A percentile compares a stretch with the other conserved stretches of the same genome.
phyloP scores from a whole-genome alignment of 331 rosid species.

The Quercus tomentella region DNA sequence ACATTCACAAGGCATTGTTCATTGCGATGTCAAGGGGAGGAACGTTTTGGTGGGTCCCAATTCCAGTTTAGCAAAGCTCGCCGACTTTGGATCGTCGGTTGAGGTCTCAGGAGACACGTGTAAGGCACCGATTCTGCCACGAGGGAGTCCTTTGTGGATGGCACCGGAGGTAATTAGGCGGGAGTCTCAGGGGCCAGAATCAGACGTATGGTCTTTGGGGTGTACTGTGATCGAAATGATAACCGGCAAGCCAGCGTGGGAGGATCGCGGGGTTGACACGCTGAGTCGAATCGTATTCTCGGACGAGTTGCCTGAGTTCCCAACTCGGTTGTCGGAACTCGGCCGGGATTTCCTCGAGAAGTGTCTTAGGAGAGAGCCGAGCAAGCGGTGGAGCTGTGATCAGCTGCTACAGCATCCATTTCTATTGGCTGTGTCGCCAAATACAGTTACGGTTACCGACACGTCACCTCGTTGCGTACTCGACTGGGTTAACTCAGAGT shows the following conservation, averaged over 20 bases:
- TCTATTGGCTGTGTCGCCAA: slow-evolving; percentile 21
- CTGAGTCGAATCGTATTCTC: slow-evolving; percentile 63
- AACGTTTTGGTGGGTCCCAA: slow-evolving; percentile 50
- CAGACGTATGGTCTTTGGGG: slow-evolving; percentile 90
- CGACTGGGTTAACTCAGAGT: slow-evolving; percentile 53
- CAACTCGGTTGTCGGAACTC: slow-evolving; percentile 50
- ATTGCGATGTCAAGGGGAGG: slow-evolving; percentile 82
- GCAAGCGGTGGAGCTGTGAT: slow-evolving; percentile 76
- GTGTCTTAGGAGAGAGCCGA: slow-evolving; percentile 56
- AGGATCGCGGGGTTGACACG: slow-evolving; percentile 52
- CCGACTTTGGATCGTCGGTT: slow-evolving; percentile 72
- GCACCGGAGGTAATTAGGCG: slow-evolving; percentile 88
- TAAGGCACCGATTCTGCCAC: slow-evolving; percentile 19
- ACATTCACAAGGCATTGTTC: slow-evolving; percentile 62
- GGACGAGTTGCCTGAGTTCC: slow-evolving; percentile 51
- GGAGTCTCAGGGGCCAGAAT: slow-evolving; percentile 73
- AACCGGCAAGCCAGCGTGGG: slow-evolving; percentile 79
- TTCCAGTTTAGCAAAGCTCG: slow-evolving; percentile 42
- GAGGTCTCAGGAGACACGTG: not conserved
- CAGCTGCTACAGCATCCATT: slow-evolving; percentile 84
- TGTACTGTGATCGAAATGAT: slow-evolving; percentile 88
- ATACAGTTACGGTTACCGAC: slow-evolving; percentile 10
- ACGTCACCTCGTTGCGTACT: slow-evolving; percentile 84
- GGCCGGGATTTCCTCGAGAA: slow-evolving; percentile 62
- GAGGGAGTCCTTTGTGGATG: slow-evolving; percentile 99